Evolutionary conservation across 306 rosid genomes (phyloP), one percentile per base, ranked within the genome.

Genomic region (Castanospermum australe): DNA sequence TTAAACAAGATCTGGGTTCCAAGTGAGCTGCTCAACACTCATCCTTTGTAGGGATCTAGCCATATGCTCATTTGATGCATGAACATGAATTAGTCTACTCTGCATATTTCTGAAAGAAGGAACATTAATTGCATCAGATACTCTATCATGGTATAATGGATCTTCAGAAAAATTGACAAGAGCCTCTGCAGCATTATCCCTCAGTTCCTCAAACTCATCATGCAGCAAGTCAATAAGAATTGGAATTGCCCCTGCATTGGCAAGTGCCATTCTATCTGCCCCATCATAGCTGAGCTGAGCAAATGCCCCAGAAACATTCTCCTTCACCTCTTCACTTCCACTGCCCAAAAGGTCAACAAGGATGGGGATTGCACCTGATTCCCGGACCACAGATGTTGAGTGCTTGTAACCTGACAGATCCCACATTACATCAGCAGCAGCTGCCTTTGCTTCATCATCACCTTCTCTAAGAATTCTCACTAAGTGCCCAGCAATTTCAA

Each of bases 391-490:
- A 5, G 77, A 55, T 10, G 44, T 33, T 2, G 83, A 13, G 48
- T 85, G 84, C 39, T 39, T 78, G 81, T 88, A 83, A 24, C 70
- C 78, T 0, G 79, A 79, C 35, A 85, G 56, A 83, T 79, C 83
- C 89, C 89, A 85, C 50, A 83, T 54, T 70, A 88, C 89, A 78
- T 88, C 77, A 6, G 85, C 84, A 7, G 88, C 88, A 0, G 89
- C 77, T 9, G 78, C 83, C 83, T 81, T 86, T 36, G 89, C 75
- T 28, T 78, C 92, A 52, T 83, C 75, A 15, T 83, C 83, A 22
- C 86, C 86, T 71, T 81, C 88, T 67, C 83, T 78, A 14, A 88
- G 74, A 81, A 83, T 79, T 60, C 83, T 81, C 59, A 71, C 85
- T 71, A 86, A 48, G 38, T 81, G 79, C 18, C 83, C 78, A 2